These are phyloP conservation scores for Colletotrichum noveboracense DNA, from an alignment of 2,329 filamentous ascomycete genomes.

Conservation along the genomic window DNA sequence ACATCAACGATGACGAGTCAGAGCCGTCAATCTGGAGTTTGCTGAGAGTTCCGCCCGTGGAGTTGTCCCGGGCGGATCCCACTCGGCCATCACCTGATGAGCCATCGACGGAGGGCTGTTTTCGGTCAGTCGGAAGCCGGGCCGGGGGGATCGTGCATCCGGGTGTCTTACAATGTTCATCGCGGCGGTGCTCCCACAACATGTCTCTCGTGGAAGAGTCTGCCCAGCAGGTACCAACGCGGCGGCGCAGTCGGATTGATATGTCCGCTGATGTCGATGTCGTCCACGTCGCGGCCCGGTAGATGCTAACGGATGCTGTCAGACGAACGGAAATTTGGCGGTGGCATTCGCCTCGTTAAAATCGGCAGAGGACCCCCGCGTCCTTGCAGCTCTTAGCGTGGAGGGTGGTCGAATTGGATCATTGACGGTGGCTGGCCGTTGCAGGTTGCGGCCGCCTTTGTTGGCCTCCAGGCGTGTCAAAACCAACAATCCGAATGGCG, in stretches of 20 bases:
- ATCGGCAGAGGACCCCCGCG: background rate
- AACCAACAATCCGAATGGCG: background rate
- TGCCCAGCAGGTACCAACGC: background rate
- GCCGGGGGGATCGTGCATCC: background rate
- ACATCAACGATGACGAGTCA: slow-evolving; percentile 45
- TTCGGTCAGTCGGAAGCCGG: background rate
- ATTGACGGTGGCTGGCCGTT: slow-evolving; percentile 1
- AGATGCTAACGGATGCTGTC: background rate
- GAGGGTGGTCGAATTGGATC: background rate
- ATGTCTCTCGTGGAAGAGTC: background rate
- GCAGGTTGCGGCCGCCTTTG: background rate
- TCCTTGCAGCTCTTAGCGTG: background rate
- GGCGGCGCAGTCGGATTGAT: background rate
- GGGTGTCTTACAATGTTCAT: slow-evolving; percentile 1
- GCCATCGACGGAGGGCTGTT: slow-evolving; percentile 9
- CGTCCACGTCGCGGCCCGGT: background rate
- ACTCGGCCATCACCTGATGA: slow-evolving; percentile 41
- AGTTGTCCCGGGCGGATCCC: slow-evolving; percentile 47
- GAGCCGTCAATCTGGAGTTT: slow-evolving; percentile 34
- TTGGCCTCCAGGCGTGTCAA: background rate
- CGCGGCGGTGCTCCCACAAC: background rate
- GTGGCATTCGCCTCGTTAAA: background rate
- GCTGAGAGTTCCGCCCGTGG: slow-evolving; percentile 41
- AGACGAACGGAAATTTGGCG: background rate
- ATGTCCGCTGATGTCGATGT: background rate